These are phyloP conservation scores for Vaccinium darrowii DNA, from an alignment of 148 eudicot genomes.

Conservation along the genomic window DNA sequence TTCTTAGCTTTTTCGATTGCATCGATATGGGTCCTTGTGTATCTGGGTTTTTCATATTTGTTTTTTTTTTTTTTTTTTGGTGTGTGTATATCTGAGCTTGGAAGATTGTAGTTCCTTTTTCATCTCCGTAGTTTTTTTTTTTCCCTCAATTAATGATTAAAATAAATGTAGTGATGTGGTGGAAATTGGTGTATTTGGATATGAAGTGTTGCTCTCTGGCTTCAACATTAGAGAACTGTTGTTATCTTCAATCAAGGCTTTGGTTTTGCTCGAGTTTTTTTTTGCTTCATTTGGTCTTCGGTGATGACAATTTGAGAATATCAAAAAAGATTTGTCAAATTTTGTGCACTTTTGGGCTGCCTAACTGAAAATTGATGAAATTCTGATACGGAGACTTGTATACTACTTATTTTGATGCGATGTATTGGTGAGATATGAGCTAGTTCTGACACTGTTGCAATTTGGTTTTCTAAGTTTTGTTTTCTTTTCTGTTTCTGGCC, in stretches of 20 bases:
- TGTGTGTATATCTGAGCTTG: neutral
- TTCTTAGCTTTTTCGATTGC: slow-evolving; percentile 18
- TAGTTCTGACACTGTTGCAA: neutral
- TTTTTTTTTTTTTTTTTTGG: neutral
- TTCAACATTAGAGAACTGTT: neutral
- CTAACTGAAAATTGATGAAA: neutral
- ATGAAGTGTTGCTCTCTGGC: neutral
- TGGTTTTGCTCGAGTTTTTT: slow-evolving; percentile 5
- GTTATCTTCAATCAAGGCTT: neutral
- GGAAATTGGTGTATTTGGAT: neutral
- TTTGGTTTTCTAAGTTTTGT: neutral
- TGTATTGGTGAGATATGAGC: neutral
- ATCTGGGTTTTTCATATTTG: neutral
- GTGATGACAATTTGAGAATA: neutral
- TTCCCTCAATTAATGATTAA: neutral
- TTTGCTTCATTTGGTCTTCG: neutral
- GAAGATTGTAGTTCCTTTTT: neutral
- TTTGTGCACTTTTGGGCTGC: neutral
- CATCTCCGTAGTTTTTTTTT: neutral
- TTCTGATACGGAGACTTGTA: neutral
- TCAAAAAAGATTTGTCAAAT: neutral
- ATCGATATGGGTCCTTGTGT: neutral
- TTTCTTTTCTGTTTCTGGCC: neutral
- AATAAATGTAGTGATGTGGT: neutral
- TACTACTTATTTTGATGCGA: neutral